These are phyloP conservation scores for Withania somnifera DNA, from an alignment of 305 asterid species.

Conservation along the genomic window DNA sequence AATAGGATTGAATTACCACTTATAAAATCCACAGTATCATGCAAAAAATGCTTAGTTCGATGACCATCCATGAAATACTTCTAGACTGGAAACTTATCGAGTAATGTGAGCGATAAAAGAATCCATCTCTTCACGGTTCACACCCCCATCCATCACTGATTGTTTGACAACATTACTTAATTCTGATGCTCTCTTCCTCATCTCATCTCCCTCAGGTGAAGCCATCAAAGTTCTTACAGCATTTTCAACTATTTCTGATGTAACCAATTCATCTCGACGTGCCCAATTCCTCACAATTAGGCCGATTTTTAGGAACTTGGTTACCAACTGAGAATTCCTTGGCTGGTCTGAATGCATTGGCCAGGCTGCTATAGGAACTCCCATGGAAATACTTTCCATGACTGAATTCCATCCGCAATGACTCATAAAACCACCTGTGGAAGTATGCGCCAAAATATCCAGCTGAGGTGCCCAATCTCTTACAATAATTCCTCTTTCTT, in stretches of 20 bases:
- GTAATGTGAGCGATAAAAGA: constrained; percentile 40
- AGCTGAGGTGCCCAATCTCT: constrained; percentile 69
- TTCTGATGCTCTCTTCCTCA: constrained; percentile 45
- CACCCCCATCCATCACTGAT: constrained; percentile 39
- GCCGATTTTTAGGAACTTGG: constrained; percentile 32
- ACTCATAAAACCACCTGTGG: constrained; percentile 64
- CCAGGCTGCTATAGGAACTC: constrained; percentile 67
- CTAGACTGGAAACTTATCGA: constrained; percentile 4
- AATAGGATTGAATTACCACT: neutral
- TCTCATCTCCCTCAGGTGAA: constrained; percentile 34
- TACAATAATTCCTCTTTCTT: constrained; percentile 35
- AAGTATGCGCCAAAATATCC: constrained; percentile 41
- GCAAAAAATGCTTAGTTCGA: neutral
- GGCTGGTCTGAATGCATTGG: constrained; percentile 82
- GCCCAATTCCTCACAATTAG: constrained; percentile 33
- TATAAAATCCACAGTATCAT: neutral
- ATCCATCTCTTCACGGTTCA: constrained; percentile 22
- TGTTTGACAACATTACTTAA: constrained; percentile 25
- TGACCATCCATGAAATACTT: neutral
- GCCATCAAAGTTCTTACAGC: constrained; percentile 34
- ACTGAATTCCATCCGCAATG: constrained; percentile 82
- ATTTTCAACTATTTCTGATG: constrained; percentile 14
- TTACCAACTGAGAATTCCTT: constrained; percentile 30
- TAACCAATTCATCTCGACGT: constrained; percentile 21
- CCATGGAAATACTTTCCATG: constrained; percentile 66